Evolutionary conservation across 2,329 filamentous ascomycete genomes (phyloP).

Genomic region (Ilyonectria mors-panacis): DNA sequence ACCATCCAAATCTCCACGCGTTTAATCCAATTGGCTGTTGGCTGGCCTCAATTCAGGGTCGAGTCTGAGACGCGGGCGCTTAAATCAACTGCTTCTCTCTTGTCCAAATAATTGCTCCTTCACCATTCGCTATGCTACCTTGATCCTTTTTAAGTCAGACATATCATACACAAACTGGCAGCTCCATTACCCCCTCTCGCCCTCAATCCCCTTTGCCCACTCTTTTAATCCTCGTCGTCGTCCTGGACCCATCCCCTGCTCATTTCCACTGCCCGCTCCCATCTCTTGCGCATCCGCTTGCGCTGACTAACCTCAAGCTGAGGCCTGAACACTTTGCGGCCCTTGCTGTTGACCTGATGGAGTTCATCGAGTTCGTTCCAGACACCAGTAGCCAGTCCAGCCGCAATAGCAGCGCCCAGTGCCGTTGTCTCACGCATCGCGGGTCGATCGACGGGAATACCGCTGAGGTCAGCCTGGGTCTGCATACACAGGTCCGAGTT

Average conservation of each 20-base stretch:
- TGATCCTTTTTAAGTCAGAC: conserved; percentile 9
- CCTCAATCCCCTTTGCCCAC: conserved; percentile 7
- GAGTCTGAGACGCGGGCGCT: neutral
- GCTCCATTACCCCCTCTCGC: conserved; percentile 12
- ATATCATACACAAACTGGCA: conserved; percentile 26
- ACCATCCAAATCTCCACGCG: neutral
- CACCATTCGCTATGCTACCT: conserved; percentile 8
- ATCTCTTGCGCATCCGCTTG: conserved; percentile 62
- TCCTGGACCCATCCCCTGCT: conserved; percentile 67
- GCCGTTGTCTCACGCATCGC: conserved; percentile 93
- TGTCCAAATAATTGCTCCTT: neutral
- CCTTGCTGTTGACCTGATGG: conserved; percentile 78
- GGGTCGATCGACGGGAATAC: conserved; percentile 86
- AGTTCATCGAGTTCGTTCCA: conserved; percentile 85
- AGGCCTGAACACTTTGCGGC: conserved; percentile 79
- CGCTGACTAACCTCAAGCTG: conserved; percentile 65
- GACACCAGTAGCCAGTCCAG: conserved; percentile 85
- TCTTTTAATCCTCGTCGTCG: conserved; percentile 38
- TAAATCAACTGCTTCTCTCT: neutral
- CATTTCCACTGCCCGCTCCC: conserved; percentile 73
- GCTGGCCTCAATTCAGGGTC: neutral
- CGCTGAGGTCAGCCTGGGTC: conserved; percentile 88
- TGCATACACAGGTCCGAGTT: conserved; percentile 93
- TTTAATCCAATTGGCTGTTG: neutral
- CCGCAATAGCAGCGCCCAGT: conserved; percentile 89